These are phyloP conservation scores for Rhododendron simsii DNA, from an alignment of 148 eudicot genomes.

Conservation along the genomic window DNA sequence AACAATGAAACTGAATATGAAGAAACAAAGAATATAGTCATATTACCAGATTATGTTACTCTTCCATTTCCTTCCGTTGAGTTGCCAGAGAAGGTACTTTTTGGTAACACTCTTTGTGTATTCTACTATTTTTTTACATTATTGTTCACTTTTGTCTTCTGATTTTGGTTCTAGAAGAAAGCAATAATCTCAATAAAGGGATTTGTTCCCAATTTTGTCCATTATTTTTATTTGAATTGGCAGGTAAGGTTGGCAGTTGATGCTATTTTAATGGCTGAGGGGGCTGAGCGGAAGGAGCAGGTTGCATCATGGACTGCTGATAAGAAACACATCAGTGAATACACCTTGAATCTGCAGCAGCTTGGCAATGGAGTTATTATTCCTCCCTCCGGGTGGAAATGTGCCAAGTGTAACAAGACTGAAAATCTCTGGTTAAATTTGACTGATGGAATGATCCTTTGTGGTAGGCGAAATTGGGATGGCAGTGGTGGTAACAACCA, in stretches of 20 bases:
- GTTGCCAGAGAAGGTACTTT: slow-evolving; percentile 83
- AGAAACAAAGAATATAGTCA: slow-evolving; percentile 54
- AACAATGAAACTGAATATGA: slow-evolving; percentile 76
- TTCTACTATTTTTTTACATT: neutral
- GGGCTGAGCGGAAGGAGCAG: slow-evolving; percentile 89
- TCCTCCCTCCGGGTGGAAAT: slow-evolving; percentile 95
- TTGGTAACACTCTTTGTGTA: neutral
- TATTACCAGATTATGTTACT: slow-evolving; percentile 65
- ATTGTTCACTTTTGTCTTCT: neutral
- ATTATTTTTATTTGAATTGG: slow-evolving; percentile 15
- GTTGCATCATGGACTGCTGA: slow-evolving; percentile 91
- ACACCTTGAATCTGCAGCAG: slow-evolving; percentile 69
- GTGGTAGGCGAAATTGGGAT: slow-evolving; percentile 97
- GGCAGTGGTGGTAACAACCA: slow-evolving; percentile 96
- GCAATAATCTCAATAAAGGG: neutral
- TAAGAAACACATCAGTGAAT: slow-evolving; percentile 65
- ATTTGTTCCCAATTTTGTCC: neutral
- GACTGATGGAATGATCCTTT: slow-evolving; percentile 87
- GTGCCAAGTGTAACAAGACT: slow-evolving; percentile 86
- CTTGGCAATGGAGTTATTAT: slow-evolving; percentile 60
- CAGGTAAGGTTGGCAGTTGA: slow-evolving; percentile 95
- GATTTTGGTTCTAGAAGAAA: neutral
- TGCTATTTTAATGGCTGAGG: slow-evolving; percentile 69
- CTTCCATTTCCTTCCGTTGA: slow-evolving; percentile 90
- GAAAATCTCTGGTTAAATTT: slow-evolving; percentile 94